These are phyloP conservation scores for Phanerochaete sordida DNA, from an alignment of 768 basidiomycete species.

Conservation along the genomic window DNA sequence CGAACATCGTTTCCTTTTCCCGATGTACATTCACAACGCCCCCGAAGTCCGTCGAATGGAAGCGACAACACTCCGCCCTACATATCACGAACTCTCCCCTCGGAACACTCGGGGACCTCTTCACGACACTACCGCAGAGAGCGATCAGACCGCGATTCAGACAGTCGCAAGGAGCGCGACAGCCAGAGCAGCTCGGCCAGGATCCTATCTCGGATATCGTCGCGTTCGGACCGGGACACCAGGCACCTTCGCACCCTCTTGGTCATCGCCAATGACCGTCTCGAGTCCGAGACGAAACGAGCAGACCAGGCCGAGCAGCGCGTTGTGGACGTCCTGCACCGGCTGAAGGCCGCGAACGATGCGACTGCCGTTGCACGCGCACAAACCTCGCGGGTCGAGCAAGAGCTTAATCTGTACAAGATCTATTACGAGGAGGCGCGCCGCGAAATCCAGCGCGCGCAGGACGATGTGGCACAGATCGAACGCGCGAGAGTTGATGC, in stretches of 20 bases:
- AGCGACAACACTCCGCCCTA: conserved; percentile 18
- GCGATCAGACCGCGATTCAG: conserved; percentile 16
- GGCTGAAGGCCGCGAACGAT: conserved; percentile 57
- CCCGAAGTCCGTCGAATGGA: conserved; percentile 13
- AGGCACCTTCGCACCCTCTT: conserved; percentile 19
- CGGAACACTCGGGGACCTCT: conserved; percentile 14
- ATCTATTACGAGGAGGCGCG: conserved; percentile 61
- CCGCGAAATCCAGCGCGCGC: conserved; percentile 64
- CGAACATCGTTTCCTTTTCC: conserved; percentile 21
- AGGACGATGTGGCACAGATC: conserved; percentile 56
- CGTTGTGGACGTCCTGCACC: conserved; percentile 42
- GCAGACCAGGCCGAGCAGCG: conserved; percentile 55
- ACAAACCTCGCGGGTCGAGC: conserved; percentile 51
- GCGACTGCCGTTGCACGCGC: conserved; percentile 50
- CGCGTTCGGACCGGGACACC: conserved; percentile 17
- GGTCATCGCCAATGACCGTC: conserved; percentile 32
- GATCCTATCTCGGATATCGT: conserved; percentile 19
- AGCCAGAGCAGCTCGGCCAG: conserved; percentile 12
- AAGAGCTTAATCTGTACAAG: conserved; percentile 62
- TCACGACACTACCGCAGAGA: conserved; percentile 9
- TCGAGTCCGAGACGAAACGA: conserved; percentile 49
- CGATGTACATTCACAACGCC: conserved; percentile 8
- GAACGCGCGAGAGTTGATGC: conserved; percentile 57
- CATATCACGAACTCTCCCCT: conserved; percentile 16
- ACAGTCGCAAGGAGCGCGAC: conserved; percentile 6